Percentiles rank a stretch among this genome's conserved stretches.
These are phyloP conservation scores for Scleroderma citrinum DNA, from an alignment of 768 basidiomycete species.

Conservation along the genomic window DNA sequence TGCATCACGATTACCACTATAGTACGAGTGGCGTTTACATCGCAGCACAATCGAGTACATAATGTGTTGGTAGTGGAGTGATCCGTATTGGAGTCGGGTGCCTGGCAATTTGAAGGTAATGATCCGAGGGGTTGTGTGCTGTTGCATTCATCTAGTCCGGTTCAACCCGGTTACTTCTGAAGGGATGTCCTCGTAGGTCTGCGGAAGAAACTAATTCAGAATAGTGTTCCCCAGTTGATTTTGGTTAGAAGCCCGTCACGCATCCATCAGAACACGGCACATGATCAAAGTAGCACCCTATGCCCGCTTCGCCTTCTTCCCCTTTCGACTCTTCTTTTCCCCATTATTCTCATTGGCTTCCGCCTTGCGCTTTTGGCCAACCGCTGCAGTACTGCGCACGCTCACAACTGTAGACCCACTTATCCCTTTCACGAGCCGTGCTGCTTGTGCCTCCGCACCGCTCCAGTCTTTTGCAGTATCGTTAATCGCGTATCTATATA, in stretches of 20 bases:
- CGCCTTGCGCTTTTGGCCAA: slow-evolving; percentile 58
- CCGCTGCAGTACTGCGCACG: slow-evolving; percentile 46
- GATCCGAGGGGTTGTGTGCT: no score
- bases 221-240: background rate
- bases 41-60: no score
- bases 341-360: slow-evolving; percentile 32
- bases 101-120: no score
- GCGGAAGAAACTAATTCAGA: no score
- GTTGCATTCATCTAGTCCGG: no score
- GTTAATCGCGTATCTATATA: slow-evolving; percentile 66
- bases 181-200: no score
- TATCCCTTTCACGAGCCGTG: slow-evolving; percentile 36
- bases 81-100: no score
- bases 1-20: no score
- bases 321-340: slow-evolving; percentile 34
- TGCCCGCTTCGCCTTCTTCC: slow-evolving; percentile 37
- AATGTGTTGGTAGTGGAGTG: no score
- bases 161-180: no score
- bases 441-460: slow-evolving; percentile 67
- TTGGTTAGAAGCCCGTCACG: no score
- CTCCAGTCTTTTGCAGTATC: slow-evolving; percentile 68
- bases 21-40: no score
- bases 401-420: slow-evolving; percentile 71
- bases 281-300: background rate
- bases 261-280: background rate